These are phyloP conservation scores for Xylariaceae sp. DNA, from an alignment of 2,329 filamentous ascomycete species.

Conservation along the genomic window DNA sequence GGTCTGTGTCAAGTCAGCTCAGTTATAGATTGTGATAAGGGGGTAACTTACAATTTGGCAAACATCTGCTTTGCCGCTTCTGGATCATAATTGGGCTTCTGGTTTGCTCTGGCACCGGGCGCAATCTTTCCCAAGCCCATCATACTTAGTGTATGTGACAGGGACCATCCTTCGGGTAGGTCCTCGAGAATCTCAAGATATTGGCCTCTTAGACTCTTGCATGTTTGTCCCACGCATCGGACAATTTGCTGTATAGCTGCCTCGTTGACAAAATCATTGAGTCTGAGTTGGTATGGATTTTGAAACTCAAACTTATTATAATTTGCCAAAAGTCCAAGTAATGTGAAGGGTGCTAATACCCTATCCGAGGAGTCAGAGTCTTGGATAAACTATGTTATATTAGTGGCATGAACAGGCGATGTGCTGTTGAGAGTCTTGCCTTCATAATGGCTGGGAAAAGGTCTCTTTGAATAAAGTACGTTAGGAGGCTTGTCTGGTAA, in stretches of 20 bases:
- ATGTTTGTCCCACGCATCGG: conserved; percentile 74
- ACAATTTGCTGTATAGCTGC: conserved; percentile 83
- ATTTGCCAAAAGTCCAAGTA: conserved; percentile 88
- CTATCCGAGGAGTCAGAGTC: conserved; percentile 70
- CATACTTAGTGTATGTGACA: conserved; percentile 80
- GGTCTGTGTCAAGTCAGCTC: conserved; percentile 62
- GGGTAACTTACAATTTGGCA: conserved; percentile 69
- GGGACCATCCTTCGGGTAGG: conserved; percentile 84
- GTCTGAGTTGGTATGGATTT: conserved; percentile 89
- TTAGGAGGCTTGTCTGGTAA: conserved; percentile 91
- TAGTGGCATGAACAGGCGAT: conserved; percentile 8
- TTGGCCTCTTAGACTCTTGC: conserved; percentile 68
- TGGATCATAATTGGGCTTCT: conserved; percentile 67
- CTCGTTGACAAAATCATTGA: conserved; percentile 97
- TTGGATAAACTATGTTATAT: conserved; percentile 71
- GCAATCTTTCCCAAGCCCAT: conserved; percentile 82
- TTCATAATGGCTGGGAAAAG: conserved; percentile 95
- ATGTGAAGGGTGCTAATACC: conserved; percentile 76
- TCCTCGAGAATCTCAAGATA: conserved; percentile 92
- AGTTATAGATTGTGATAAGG: neutral
- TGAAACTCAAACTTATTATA: conserved; percentile 99
- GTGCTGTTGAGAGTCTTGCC: conserved; percentile 54
- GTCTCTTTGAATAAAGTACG: conserved; percentile 93
- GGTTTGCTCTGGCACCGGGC: conserved; percentile 66
- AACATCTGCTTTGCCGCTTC: conserved; percentile 87